Conservation (phyloP, 2,329 filamentous ascomycete genomes). For the Colletotrichum viniferum region DNA sequence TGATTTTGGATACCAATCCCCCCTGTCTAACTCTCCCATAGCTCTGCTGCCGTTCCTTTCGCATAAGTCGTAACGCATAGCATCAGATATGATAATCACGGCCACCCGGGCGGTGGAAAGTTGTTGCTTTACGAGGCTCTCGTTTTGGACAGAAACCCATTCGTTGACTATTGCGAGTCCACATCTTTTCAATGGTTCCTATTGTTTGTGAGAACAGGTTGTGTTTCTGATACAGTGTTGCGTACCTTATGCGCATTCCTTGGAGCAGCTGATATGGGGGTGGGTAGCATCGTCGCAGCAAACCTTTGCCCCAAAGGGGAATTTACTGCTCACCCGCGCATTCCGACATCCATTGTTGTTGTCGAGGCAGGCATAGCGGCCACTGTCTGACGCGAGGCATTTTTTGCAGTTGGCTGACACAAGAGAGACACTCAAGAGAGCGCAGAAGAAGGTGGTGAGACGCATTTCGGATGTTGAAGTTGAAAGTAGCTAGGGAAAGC, state of each 20-base stretch:
- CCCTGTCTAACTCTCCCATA: fast-evolving
- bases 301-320: background rate
- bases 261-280: background rate
- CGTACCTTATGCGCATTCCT: background rate
- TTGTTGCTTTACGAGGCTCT: too few relatives aligned
- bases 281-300: background rate
- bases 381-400: background rate
- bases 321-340: background rate
- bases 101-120: too few relatives aligned
- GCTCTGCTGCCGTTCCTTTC: background rate
- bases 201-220: background rate
- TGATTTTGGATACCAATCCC: background rate
- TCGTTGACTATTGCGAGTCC: background rate
- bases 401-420: background rate
- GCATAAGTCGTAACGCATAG: background rate
- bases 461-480: background rate
- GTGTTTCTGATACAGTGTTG: background rate
- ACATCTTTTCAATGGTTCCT: background rate
- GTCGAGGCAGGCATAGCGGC: background rate
- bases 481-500: background rate
- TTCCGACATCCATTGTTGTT: background rate
- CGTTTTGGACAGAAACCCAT: background rate
- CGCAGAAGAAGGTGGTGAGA: background rate
- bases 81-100: background rate
- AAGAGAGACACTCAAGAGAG: background rate